Evolutionary conservation across 2,329 filamentous ascomycete genomes (phyloP), one percentile per base, ranked within the genome.

Genomic region (Podosphaera fusca): DNA sequence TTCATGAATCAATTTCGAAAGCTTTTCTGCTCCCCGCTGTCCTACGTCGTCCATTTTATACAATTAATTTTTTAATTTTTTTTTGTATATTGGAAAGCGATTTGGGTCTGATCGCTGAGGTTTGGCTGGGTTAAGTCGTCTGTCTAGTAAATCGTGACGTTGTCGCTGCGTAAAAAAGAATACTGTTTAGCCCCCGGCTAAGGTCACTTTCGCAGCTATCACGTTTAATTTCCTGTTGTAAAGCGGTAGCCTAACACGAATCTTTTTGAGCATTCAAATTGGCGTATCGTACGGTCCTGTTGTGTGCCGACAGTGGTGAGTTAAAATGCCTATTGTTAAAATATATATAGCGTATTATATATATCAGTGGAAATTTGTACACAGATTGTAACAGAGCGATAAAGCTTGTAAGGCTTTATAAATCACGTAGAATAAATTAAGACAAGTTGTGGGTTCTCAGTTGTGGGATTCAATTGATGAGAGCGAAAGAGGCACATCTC

Each of bases 191-290:
- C 40, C 40, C 40, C 40, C 2, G 40, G 2, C 40, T n/a, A 45
- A 45, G 2, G 2, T 45, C 21, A n/a, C 10, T 12, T 2, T 10
- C 40, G 10, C 4, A 45, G 40, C 2, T 12, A 45, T 45, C 40
- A 10, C 40, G 40, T 4, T 45, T 45, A 45, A 10, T 3, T 10
- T 45, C 40, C 40, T 45, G 21, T 2, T 45, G 4, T 45, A 2
- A 45, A 36, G 60, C 49, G 42, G 57, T 58, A 34, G 58, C 56
- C 35, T 62, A 60, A 4, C 63, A 65, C 58, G 3, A 59, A 47
- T 35, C 58, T 59, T 8, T 45, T 45, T n/a, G 40, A 12, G 40
- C 40, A 21, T 12, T 10, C 40, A 12, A 12, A 12, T 45, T 3
- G 40, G 40, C 40, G 10, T 45, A 12, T n/a, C 10, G 40, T 45